phyloP scores from a whole-genome alignment of 2,329 filamentous ascomycete genomes.

The Mycosphaerella arachidis region DNA sequence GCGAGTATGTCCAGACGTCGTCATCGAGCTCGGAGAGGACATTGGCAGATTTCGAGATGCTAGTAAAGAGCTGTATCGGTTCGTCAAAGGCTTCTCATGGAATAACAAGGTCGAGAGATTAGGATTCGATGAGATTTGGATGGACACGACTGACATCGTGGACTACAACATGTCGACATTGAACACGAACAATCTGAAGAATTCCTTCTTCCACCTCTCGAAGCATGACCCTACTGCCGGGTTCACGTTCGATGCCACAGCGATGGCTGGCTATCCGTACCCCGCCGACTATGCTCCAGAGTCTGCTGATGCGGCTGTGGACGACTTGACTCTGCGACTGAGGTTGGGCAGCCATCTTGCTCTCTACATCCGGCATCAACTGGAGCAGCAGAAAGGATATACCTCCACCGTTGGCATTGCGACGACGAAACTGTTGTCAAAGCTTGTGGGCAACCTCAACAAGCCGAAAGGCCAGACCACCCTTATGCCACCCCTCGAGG shows the following conservation, averaged over 20 bases:
- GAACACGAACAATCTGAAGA: constrained; percentile 58
- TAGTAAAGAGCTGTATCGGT: constrained; percentile 73
- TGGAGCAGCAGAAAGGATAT: constrained; percentile 75
- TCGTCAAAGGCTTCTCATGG: constrained; percentile 72
- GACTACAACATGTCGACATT: constrained; percentile 72
- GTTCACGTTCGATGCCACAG: constrained; percentile 71
- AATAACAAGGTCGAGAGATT: constrained; percentile 71
- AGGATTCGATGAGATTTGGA: constrained; percentile 80
- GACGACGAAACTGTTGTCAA: constrained; percentile 80
- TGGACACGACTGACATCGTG: constrained; percentile 82
- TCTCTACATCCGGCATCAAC: constrained; percentile 62
- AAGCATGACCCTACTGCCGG: constrained; percentile 70
- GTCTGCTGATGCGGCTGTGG: constrained; percentile 1
- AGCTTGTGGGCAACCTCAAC: constrained; percentile 75
- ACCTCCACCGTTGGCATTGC: constrained; percentile 84
- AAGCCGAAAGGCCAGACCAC: constrained; percentile 88
- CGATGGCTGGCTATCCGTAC: constrained; percentile 60
- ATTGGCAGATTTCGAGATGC: constrained; percentile 78
- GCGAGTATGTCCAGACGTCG: constrained; percentile 72
- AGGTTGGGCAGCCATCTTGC: constrained; percentile 78
- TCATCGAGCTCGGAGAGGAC: constrained; percentile 84
- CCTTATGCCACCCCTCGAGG: constrained; percentile 56
- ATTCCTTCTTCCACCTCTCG: constrained; percentile 78
- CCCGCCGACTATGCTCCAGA: constrained; percentile 34
- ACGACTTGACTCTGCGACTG: constrained; percentile 51